phyloP scores from a whole-genome alignment of 192 early-diverging fungal genomes.

The Linnemannia zychae region DNA sequence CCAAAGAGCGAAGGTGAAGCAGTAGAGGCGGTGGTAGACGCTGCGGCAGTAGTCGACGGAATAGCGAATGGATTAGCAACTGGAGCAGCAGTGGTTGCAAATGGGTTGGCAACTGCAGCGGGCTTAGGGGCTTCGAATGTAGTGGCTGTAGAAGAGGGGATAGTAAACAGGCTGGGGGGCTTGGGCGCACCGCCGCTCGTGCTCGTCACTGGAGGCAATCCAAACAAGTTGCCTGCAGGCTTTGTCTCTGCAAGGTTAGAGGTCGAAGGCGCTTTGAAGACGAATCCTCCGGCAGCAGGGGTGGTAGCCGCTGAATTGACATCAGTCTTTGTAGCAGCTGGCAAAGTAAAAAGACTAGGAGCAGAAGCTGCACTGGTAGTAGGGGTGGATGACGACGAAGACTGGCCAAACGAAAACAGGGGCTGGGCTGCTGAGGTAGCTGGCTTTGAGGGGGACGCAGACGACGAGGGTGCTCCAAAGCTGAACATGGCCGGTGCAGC shows the following conservation, averaged over 20 bases:
- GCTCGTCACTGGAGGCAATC: background rate
- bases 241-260: background rate
- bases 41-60: background rate
- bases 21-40: background rate
- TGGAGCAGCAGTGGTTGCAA: background rate
- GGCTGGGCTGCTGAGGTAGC: background rate
- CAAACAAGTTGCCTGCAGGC: background rate
- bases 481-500: slow-evolving; percentile 16
- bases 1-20: background rate
- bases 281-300: slow-evolving; percentile 1
- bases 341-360: background rate
- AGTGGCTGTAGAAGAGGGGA: background rate
- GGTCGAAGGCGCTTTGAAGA: background rate
- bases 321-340: background rate
- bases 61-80: background rate
- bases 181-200: background rate
- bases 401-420: background rate
- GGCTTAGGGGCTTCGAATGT: background rate
- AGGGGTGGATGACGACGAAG: background rate
- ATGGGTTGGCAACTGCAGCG: background rate
- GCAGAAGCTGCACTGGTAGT: background rate
- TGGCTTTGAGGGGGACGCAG: background rate
- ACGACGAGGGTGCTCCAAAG: background rate
- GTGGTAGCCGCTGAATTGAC: background rate
- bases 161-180: background rate